A percentile compares a stretch with the other conserved stretches of the same genome.
Evolutionary conservation across 257 asterid species (phyloP).

Genomic region (Anisodus acutangulus): DNA sequence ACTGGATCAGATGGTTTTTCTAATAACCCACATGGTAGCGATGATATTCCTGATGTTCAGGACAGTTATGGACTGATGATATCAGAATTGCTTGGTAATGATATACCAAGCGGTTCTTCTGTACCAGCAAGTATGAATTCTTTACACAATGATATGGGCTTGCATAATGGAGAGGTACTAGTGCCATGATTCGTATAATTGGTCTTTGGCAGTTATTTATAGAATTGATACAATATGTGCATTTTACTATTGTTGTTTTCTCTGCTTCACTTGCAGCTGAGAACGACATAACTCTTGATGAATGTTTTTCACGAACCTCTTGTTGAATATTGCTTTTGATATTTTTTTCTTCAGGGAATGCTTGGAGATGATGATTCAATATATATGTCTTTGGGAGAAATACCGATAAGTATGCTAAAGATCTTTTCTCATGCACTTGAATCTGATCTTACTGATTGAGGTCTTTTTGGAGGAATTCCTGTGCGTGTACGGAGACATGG

Average conservation of each 20-base stretch:
- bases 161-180: conserved; percentile 77
- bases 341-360: conserved; percentile 60
- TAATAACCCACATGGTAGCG: conserved; percentile 31
- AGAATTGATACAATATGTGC: background rate
- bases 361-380: conserved; percentile 94
- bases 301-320: conserved; percentile 21
- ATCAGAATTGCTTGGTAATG: conserved; percentile 80
- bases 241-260: background rate
- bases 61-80: conserved; percentile 91
- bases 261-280: conserved; percentile 20
- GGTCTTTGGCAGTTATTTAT: background rate
- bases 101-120: conserved; percentile 67
- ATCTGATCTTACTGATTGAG: background rate
- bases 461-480: conserved; percentile 20
- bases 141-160: conserved; percentile 70
- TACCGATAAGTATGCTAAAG: conserved; percentile 77
- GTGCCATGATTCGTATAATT: background rate
- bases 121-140: conserved; percentile 64
- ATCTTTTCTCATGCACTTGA: conserved; percentile 29
- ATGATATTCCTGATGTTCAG: conserved; percentile 55
- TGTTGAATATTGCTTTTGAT: conserved; percentile 11
- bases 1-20: conserved; percentile 71
- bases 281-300: background rate
- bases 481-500: background rate
- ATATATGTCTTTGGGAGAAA: conserved; percentile 91